phyloP scores from a whole-genome alignment of 352 stramenopile species.

The Phytophthora tubulina region DNA sequence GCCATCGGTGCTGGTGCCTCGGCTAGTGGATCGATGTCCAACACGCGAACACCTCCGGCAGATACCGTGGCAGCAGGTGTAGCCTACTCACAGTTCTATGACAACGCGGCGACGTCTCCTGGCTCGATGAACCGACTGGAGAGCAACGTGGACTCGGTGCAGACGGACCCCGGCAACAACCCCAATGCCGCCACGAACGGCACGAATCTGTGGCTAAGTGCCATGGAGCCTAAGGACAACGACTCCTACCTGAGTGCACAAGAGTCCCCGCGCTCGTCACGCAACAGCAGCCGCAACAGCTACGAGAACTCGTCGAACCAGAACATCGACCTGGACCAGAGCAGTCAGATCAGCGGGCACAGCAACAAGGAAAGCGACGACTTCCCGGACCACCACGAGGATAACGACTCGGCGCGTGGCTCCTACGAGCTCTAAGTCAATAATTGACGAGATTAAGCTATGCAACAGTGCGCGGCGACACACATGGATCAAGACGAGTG shows the following conservation, averaged over 20 bases:
- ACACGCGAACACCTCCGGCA: constrained; percentile 48
- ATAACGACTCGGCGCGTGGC: constrained; percentile 72
- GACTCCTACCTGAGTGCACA: constrained; percentile 74
- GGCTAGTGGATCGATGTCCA: constrained; percentile 36
- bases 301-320: constrained; percentile 53
- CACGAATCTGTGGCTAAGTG: constrained; percentile 84
- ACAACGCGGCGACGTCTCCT: constrained; percentile 70
- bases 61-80: constrained; percentile 58
- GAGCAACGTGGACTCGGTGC: constrained; percentile 40
- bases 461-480: constrained; percentile 27
- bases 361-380: constrained; percentile 77
- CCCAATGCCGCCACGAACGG: constrained; percentile 40
- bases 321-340: constrained; percentile 60
- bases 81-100: constrained; percentile 82
- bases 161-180: constrained; percentile 27
- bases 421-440: constrained; percentile 80
- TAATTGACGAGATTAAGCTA: constrained; percentile 30
- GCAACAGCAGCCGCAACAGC: constrained; percentile 70
- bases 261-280: constrained; percentile 54
- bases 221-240: constrained; percentile 85
- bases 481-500: constrained; percentile 29
- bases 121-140: constrained; percentile 41
- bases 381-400: constrained; percentile 78
- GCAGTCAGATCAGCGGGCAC: constrained; percentile 73
- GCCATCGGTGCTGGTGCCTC: constrained; percentile 29